A percentile compares a stretch with the other conserved stretches of the same genome.
Conservation (phyloP, 768 basidiomycete genomes). For the Boletus vinaceobasis region DNA sequence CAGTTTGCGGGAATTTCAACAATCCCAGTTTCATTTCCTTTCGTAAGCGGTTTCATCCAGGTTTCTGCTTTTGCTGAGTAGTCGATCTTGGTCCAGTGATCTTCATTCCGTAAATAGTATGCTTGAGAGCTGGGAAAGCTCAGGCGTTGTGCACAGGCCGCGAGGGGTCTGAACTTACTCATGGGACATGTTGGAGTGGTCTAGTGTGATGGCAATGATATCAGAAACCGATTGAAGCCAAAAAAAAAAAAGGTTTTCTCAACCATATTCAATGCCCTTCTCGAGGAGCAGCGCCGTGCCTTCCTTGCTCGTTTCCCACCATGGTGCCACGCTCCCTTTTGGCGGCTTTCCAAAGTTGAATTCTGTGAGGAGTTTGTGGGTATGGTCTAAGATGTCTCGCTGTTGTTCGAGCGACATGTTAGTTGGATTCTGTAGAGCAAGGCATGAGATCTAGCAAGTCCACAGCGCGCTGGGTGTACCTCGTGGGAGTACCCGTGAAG, state of each 20-base stretch:
- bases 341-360: conserved; percentile 61
- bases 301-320: conserved; percentile 77
- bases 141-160: not conserved
- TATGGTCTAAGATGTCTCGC: conserved; percentile 65
- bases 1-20: conserved; percentile 70
- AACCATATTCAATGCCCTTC: conserved; percentile 74
- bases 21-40: conserved; percentile 61
- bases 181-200: conserved; percentile 58
- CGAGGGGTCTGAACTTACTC: conserved; percentile 33
- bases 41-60: conserved; percentile 73
- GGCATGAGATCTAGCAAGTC: not conserved
- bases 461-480: conserved; percentile 23
- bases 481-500: conserved; percentile 74
- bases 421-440: conserved; percentile 48
- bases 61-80: conserved; percentile 52
- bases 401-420: conserved; percentile 64
- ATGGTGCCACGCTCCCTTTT: conserved; percentile 67
- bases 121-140: conserved; percentile 47
- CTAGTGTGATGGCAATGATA: conserved; percentile 23
- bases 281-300: conserved; percentile 61
- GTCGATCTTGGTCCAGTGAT: conserved; percentile 72
- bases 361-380: conserved; percentile 58
- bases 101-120: conserved; percentile 65
- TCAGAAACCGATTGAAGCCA: conserved; percentile 3
- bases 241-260: not conserved